Percentiles rank a stretch among this genome's conserved stretches.
phyloP scores from a whole-genome alignment of 2,329 filamentous ascomycete species.

The Lasiodiplodia sp. region DNA sequence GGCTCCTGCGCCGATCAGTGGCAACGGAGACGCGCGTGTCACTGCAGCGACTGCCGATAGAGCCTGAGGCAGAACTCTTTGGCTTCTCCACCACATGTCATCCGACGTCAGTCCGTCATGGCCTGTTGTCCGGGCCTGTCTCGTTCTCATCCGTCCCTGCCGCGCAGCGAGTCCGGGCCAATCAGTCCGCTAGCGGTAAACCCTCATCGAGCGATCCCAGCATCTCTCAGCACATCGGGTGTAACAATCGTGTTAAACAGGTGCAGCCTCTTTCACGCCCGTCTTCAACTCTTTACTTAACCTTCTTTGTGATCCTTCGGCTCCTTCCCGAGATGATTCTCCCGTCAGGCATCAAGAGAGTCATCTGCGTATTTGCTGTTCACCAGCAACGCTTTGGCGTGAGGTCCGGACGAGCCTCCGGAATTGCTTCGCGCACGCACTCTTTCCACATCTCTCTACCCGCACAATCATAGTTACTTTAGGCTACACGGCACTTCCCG shows the following conservation, averaged over 20 bases:
- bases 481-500: background rate
- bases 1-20: slow-evolving; percentile 18
- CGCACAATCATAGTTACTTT: background rate
- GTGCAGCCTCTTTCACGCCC: background rate
- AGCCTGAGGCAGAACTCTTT: slow-evolving; percentile 1
- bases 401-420: background rate
- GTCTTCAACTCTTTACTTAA: background rate
- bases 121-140: background rate
- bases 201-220: background rate
- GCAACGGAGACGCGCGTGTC: slow-evolving; percentile 14
- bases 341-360: background rate
- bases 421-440: background rate
- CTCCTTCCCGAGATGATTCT: background rate
- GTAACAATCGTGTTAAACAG: background rate
- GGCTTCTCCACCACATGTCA: background rate
- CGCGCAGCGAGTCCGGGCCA: background rate
- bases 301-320: background rate
- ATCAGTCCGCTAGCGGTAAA: background rate
- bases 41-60: background rate
- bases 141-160: background rate
- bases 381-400: background rate
- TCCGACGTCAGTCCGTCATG: slow-evolving; percentile 14
- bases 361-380: background rate
- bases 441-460: background rate
- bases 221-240: background rate